Conservation (phyloP, 148 eudicot species). For the Pouteria glomerata region DNA sequence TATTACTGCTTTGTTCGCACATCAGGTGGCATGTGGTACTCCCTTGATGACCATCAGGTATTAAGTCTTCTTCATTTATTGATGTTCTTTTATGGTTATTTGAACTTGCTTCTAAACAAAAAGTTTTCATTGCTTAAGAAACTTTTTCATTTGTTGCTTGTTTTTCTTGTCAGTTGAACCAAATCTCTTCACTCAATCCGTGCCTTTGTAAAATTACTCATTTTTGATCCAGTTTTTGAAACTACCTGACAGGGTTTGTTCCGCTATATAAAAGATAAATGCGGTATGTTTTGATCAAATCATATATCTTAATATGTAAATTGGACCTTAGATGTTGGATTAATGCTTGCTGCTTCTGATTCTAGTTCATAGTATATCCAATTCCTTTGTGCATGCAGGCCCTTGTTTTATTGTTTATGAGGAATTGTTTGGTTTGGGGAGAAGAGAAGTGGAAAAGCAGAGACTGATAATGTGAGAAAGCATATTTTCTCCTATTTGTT, state of each 20-base stretch:
- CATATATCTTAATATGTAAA: no score
- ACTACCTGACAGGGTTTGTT: neutral
- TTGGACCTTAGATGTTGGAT: neutral
- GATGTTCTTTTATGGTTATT: neutral
- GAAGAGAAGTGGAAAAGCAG: no score
- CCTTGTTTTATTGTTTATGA: neutral
- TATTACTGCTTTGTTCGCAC: constrained; percentile 89
- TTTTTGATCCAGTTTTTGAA: no score
- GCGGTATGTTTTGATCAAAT: no score
- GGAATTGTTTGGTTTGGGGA: neutral
- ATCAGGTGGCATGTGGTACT: constrained; percentile 88
- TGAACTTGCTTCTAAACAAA: neutral
- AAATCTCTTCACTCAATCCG: no score
- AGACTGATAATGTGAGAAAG: no score
- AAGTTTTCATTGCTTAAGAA: neutral
- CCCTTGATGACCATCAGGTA: constrained; percentile 93
- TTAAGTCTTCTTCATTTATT: neutral
- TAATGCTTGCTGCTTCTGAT: neutral
- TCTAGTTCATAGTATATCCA: neutral
- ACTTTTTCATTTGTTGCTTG: neutral
- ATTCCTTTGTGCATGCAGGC: neutral
- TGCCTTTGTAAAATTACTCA: no score
- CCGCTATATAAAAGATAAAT: neutral
- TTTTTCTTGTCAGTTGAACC: neutral
- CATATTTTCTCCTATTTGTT: no score